These are phyloP conservation scores for Tympanopsis confertula DNA, from an alignment of 2,329 filamentous ascomycete genomes.

Conservation along the genomic window DNA sequence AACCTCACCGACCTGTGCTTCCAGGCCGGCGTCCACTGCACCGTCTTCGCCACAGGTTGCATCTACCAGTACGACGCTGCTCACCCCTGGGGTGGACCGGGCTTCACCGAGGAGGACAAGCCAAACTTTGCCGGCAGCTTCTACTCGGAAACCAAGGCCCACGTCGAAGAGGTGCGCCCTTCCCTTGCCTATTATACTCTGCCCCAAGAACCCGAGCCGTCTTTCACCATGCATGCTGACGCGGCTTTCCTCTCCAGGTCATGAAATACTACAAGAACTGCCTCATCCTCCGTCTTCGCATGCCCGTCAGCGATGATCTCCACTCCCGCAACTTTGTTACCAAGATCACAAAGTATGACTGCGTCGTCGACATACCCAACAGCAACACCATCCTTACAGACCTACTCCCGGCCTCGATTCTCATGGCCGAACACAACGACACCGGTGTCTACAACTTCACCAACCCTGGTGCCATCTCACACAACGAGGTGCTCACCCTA, in stretches of 20 bases:
- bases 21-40: constrained; percentile 46
- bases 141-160: constrained; percentile 56
- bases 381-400: constrained; percentile 51
- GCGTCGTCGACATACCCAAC: constrained; percentile 57
- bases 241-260: constrained; percentile 24
- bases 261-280: constrained; percentile 49
- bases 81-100: constrained; percentile 46
- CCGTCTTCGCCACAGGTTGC: constrained; percentile 57
- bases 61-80: constrained; percentile 52
- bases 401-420: constrained; percentile 47
- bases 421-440: constrained; percentile 48
- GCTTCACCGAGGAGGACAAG: constrained; percentile 48
- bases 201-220: not conserved
- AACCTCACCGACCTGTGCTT: constrained; percentile 52
- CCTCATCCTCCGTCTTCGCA: constrained; percentile 54
- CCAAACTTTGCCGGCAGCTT: constrained; percentile 58
- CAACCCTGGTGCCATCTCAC: constrained; percentile 60
- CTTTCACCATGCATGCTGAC: constrained; percentile 1
- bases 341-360: constrained; percentile 54
- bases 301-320: constrained; percentile 59
- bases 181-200: constrained; percentile 3
- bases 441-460: constrained; percentile 60
- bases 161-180: constrained; percentile 45
- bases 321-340: constrained; percentile 58
- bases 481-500: constrained; percentile 54